A percentile compares a stretch with the other conserved stretches of the same genome.
Conservation (phyloP, 768 basidiomycete genomes). For the Boletellus ananiceps region DNA sequence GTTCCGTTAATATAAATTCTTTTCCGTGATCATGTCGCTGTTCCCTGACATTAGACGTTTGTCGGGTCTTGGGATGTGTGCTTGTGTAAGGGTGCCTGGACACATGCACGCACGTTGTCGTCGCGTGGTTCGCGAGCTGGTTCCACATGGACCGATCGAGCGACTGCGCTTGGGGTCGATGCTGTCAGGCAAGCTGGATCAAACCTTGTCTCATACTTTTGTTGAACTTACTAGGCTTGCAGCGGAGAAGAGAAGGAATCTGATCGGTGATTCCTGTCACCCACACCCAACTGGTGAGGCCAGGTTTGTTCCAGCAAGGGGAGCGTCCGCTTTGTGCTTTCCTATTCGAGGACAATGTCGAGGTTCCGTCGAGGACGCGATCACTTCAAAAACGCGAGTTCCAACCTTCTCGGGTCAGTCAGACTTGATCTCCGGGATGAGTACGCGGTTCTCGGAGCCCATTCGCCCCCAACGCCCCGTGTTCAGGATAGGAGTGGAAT, state of each 20-base stretch:
- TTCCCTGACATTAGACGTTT: not conserved
- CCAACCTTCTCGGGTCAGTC: constrained; percentile 9
- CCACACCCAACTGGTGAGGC: constrained; percentile 25
- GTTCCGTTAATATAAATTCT: not conserved
- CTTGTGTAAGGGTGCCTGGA: constrained; percentile 3
- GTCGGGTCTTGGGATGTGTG: not conserved
- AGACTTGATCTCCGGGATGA: constrained; percentile 1
- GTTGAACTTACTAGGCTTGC: not conserved
- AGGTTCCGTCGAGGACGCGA: constrained; percentile 22
- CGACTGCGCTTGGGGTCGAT: constrained; percentile 1
- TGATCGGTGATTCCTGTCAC: constrained; percentile 8
- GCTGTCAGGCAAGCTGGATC: constrained; percentile 7
- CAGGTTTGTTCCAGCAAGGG: not conserved
- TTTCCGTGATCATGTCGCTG: not conserved
- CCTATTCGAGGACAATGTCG: constrained; percentile 9
- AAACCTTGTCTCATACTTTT: constrained; percentile 2
- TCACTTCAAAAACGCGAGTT: constrained; percentile 12
- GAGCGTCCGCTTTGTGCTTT: constrained; percentile 9
- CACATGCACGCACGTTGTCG: constrained; percentile 20
- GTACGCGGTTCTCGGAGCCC: constrained; percentile 16
- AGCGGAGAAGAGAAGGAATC: not conserved
- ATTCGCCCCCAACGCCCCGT: constrained; percentile 10
- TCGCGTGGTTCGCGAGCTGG: constrained; percentile 10
- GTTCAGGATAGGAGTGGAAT: constrained; percentile 13
- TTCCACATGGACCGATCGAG: constrained; percentile 8